A percentile compares a stretch with the other conserved stretches of the same genome.
Evolutionary conservation across 495 filamentous ascomycete genomes (phyloP).

Genomic region (Xylaria flabelliformis): DNA sequence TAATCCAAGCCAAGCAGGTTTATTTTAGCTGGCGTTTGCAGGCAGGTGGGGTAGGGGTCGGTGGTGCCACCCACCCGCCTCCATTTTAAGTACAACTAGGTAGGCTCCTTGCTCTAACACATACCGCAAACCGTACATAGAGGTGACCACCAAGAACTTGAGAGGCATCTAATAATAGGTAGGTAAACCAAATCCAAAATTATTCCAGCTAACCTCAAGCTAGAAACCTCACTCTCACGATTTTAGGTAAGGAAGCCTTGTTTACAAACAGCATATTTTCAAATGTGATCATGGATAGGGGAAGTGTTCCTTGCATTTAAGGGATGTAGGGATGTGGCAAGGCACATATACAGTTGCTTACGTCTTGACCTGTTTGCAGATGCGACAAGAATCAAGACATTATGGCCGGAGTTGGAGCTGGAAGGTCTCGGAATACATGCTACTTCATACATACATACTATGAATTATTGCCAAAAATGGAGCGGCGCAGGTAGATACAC

Average conservation of each 20-base stretch:
- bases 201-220: background rate
- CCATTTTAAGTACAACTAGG: background rate
- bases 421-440: background rate
- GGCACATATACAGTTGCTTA: background rate
- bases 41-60: constrained; percentile 13
- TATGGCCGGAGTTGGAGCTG: background rate
- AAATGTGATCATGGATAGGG: background rate
- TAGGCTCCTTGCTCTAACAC: background rate
- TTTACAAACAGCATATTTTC: background rate
- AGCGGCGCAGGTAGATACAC: no score
- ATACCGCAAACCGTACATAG: background rate
- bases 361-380: background rate
- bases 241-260: background rate
- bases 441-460: no score
- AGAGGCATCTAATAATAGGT: constrained; percentile 4
- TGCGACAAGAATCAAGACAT: background rate
- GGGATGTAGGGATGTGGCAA: background rate
- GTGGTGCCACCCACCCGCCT: constrained; percentile 5
- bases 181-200: background rate
- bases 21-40: constrained; percentile 22
- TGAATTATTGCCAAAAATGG: background rate
- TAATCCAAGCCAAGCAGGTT: constrained; percentile 19
- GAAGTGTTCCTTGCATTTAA: background rate
- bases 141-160: no score
- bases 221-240: background rate